Percentiles rank a stretch among this genome's conserved stretches.
phyloP scores from a whole-genome alignment of 768 basidiomycete genomes.

The Lanmaoa pseudosensibilis region DNA sequence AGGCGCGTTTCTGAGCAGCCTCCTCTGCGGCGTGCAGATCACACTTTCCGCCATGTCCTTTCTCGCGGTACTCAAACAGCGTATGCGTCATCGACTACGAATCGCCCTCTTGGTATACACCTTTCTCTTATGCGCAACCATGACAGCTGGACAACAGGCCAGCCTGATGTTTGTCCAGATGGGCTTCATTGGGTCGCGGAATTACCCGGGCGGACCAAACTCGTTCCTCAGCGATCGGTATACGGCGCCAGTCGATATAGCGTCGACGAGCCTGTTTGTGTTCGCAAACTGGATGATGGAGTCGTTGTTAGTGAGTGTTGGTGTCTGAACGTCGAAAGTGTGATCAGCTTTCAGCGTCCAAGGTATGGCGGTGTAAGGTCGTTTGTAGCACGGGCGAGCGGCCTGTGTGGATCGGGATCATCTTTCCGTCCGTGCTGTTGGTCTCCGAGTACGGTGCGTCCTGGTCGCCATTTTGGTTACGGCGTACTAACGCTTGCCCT shows the following conservation, averaged over 20 bases:
- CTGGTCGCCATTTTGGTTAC: not conserved
- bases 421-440: constrained; percentile 8
- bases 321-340: not conserved
- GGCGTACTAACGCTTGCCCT: not conserved
- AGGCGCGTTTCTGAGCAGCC: constrained; percentile 21
- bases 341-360: not conserved
- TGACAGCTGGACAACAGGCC: constrained; percentile 19
- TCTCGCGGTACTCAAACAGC: constrained; percentile 15
- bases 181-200: constrained; percentile 11
- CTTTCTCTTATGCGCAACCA: constrained; percentile 5
- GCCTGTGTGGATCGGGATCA: constrained; percentile 8
- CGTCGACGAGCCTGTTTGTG: constrained; percentile 14
- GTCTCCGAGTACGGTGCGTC: constrained; percentile 14
- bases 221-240: not conserved
- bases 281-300: constrained; percentile 25
- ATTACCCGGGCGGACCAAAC: constrained; percentile 20
- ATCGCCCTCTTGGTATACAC: constrained; percentile 17
- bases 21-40: constrained; percentile 22
- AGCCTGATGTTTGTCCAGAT: constrained; percentile 16
- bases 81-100: constrained; percentile 9
- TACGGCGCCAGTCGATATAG: not conserved
- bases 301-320: constrained; percentile 18
- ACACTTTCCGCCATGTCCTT: constrained; percentile 22
- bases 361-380: constrained; percentile 26
- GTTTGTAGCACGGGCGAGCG: constrained; percentile 13